Percentiles rank a stretch among this genome's conserved stretches.
Conservation (phyloP, 1,284 basidiomycete genomes). For the Apiotrichum porosum region DNA sequence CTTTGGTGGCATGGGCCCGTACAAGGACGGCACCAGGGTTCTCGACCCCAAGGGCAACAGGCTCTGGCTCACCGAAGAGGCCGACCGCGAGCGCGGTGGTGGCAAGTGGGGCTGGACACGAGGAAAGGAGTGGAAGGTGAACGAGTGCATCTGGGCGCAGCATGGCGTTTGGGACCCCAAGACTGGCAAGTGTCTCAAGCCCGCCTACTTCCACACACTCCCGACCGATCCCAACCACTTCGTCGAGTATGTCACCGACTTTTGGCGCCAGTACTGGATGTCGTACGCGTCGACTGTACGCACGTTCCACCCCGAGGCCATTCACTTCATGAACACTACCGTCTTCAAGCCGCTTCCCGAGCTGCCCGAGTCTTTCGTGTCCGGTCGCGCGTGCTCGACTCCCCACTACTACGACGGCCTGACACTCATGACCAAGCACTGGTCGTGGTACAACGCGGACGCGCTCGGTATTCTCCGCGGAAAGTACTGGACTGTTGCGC, state of each 20-base stretch:
- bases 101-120: constrained; percentile 76
- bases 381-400: constrained; percentile 70
- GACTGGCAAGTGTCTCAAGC: constrained; percentile 62
- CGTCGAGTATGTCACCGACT: constrained; percentile 65
- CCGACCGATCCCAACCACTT: constrained; percentile 43
- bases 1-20: constrained; percentile 76
- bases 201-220: constrained; percentile 68
- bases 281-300: constrained; percentile 65
- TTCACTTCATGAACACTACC: constrained; percentile 86
- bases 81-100: constrained; percentile 46
- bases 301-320: constrained; percentile 70
- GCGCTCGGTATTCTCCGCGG: constrained; percentile 68
- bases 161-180: constrained; percentile 86
- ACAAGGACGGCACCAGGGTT: constrained; percentile 63
- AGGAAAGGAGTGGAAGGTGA: constrained; percentile 70
- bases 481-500: constrained; percentile 63
- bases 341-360: constrained; percentile 73
- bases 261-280: constrained; percentile 74
- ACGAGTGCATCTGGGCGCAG: constrained; percentile 83
- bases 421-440: constrained; percentile 66
- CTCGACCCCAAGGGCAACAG: constrained; percentile 77
- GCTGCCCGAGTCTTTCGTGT: constrained; percentile 59
- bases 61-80: constrained; percentile 63
- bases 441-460: constrained; percentile 89
- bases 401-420: constrained; percentile 95